phyloP scores from a whole-genome alignment of 176 grass and related monocot species.

The Thalia dealbata region DNA sequence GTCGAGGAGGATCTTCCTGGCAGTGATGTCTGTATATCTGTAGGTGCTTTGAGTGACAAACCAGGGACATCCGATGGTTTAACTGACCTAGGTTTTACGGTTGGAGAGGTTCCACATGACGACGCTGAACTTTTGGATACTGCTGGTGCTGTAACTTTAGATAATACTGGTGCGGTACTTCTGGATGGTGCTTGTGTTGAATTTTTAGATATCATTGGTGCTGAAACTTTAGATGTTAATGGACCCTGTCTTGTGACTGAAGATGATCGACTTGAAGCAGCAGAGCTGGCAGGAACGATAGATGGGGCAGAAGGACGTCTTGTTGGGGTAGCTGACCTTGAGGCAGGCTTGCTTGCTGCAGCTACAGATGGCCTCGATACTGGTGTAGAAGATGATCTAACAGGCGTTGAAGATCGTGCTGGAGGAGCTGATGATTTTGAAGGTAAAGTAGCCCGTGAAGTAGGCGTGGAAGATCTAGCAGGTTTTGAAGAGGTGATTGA shows the following conservation, averaged over 20 bases:
- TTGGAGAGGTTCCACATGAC: slow-evolving; percentile 64
- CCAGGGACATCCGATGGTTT: slow-evolving; percentile 84
- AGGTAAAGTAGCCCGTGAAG: slow-evolving; percentile 48
- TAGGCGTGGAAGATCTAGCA: slow-evolving; percentile 74
- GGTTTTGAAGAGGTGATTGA: slow-evolving; percentile 39
- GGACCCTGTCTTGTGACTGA: slow-evolving; percentile 36
- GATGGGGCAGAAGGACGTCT: slow-evolving; percentile 40
- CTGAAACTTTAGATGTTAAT: slow-evolving; percentile 33
- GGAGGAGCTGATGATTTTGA: slow-evolving; percentile 37
- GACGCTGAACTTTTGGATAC: slow-evolving; percentile 37
- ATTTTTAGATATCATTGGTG: not conserved
- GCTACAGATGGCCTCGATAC: slow-evolving; percentile 47
- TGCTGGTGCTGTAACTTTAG: not conserved
- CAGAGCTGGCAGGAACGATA: slow-evolving; percentile 28
- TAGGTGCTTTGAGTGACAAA: slow-evolving; percentile 64
- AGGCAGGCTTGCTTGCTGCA: slow-evolving; percentile 22
- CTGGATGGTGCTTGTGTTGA: slow-evolving; percentile 7
- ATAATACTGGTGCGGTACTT: too few species aligned
- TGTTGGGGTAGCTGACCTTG: slow-evolving; percentile 15
- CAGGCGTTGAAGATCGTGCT: slow-evolving; percentile 47
- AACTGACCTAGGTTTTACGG: slow-evolving; percentile 72
- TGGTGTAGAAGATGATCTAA: slow-evolving; percentile 62
- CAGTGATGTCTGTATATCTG: slow-evolving; percentile 73
- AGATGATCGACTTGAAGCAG: slow-evolving; percentile 37
- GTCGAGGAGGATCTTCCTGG: slow-evolving; percentile 84